Evolutionary conservation across 805 yeast genomes (phyloP), one percentile per base, ranked within the genome.

Genomic region (Grigorovia humatica): DNA sequence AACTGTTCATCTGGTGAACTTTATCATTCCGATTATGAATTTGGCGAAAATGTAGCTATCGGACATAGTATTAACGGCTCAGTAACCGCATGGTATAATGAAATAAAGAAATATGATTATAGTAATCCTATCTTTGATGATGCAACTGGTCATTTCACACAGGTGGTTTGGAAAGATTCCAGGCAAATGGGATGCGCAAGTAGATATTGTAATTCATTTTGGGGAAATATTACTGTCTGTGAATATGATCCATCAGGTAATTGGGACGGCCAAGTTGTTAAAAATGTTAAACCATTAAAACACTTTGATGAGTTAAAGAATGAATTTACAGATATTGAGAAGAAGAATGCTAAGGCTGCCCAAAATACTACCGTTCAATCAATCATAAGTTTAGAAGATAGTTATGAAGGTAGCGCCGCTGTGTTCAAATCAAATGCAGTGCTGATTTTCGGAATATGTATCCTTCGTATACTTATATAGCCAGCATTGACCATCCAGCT

Each of bases 201-300:
- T 66, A 81, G 79, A 62, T 65, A 74, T 57, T 85, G 96, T 70
- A 61, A 69, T 48, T 59, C 67, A 48, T 70, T 72, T 62, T 71
- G 75, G 78, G 80, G 81, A 49, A 70, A 73, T 58, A 88, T 86
- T 70, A 73, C 84, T 51, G 77, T 85, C 55, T 88, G 96, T 68
- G 80, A 83, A 49, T 88, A 88, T 67, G 70, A 74, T 61, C 81
- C 88, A 18, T 78, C 83, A 41, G 96, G 96, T 60, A 88, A 88
- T 70, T 63, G 75, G 50, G 68, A 74, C 48, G 82, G 85, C 51
- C 61, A 72, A 61, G 84, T 79, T 69, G 56, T 65, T 17, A 60
- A 54, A 9, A 68, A 71, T 48, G 75, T 67, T 45, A 47, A 51
- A 46, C 56, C 57, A 35, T 48, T 56, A 46, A 32, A 32, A 32